A percentile compares a stretch with the other conserved stretches of the same genome.
These are phyloP conservation scores for Acacia crassicarpa DNA, from an alignment of 306 rosid species.

Conservation along the genomic window DNA sequence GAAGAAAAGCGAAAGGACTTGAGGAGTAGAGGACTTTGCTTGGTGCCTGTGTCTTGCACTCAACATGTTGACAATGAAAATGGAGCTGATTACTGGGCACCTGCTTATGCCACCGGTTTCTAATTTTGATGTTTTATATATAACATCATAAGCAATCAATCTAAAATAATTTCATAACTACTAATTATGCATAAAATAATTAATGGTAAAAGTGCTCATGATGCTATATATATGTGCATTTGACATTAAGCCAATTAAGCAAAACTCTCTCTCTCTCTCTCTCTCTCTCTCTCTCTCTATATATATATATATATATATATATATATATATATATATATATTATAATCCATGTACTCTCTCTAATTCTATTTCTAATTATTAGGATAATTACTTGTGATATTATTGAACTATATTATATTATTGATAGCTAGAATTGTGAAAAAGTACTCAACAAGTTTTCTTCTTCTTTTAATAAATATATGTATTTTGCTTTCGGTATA, in stretches of 20 bases:
- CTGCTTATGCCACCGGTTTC: conserved; percentile 55
- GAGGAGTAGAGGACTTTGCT: conserved; percentile 80
- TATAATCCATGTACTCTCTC: conserved; percentile 18
- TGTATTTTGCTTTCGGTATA: neutral
- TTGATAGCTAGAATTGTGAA: neutral
- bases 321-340: neutral
- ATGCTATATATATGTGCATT: conserved; percentile 54
- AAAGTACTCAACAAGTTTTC: neutral
- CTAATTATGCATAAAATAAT: conserved; percentile 36
- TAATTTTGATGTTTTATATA: conserved; percentile 26
- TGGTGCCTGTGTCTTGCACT: conserved; percentile 81
- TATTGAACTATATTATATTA: neutral
- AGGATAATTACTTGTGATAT: conserved; percentile 15
- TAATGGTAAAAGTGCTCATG: conserved; percentile 80
- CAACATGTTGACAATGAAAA: conserved; percentile 67
- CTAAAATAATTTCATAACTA: conserved; percentile 31
- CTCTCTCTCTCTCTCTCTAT: neutral
- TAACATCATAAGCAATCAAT: conserved; percentile 71
- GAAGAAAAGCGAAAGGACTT: conserved; percentile 55
- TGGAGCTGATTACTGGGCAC: conserved; percentile 91
- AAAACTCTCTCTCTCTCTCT: no score
- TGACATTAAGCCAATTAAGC: neutral
- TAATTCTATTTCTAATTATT: conserved; percentile 37
- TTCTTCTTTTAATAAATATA: neutral
- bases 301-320: no score